Percentiles rank a stretch among this genome's conserved stretches.
phyloP scores from a whole-genome alignment of 306 rosid species.

The Prunus salicina region DNA sequence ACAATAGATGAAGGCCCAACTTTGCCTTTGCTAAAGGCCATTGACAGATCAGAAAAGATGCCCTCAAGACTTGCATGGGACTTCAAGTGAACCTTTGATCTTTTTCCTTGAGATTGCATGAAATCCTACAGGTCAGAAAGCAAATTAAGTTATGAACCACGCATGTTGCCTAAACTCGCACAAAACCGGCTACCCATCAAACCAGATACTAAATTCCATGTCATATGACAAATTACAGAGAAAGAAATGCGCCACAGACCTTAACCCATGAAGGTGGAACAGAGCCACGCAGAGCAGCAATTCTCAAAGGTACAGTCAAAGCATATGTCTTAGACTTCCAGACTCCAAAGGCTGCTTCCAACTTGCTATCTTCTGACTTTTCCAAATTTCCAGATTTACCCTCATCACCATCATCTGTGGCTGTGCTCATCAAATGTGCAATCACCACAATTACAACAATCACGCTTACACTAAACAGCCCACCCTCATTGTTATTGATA shows the following conservation, averaged over 20 bases:
- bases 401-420: slow-evolving; percentile 41
- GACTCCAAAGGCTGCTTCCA: slow-evolving; percentile 56
- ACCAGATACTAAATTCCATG: not conserved
- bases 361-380: slow-evolving; percentile 39
- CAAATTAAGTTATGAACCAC: not conserved
- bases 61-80: slow-evolving; percentile 57
- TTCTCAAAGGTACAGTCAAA: slow-evolving; percentile 76
- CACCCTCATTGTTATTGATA: too few relatives aligned
- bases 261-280: slow-evolving; percentile 95
- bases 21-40: slow-evolving; percentile 44
- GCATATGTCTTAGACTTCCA: slow-evolving; percentile 87
- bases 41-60: slow-evolving; percentile 62
- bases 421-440: slow-evolving; percentile 11
- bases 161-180: not conserved
- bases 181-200: not conserved
- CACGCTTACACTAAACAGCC: not conserved
- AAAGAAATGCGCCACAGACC: slow-evolving; percentile 36
- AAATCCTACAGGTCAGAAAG: slow-evolving; percentile 60
- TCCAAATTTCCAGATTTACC: slow-evolving; percentile 18
- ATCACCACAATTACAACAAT: not conserved
- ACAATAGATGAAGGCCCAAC: slow-evolving; percentile 54
- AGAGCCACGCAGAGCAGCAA: slow-evolving; percentile 82
- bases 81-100: slow-evolving; percentile 59
- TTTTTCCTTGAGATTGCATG: slow-evolving; percentile 78
- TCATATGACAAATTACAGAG: slow-evolving; percentile 1